Base-by-base conservation (phyloP, 257 asterid species). In the Solanum tacnaense region DNA sequence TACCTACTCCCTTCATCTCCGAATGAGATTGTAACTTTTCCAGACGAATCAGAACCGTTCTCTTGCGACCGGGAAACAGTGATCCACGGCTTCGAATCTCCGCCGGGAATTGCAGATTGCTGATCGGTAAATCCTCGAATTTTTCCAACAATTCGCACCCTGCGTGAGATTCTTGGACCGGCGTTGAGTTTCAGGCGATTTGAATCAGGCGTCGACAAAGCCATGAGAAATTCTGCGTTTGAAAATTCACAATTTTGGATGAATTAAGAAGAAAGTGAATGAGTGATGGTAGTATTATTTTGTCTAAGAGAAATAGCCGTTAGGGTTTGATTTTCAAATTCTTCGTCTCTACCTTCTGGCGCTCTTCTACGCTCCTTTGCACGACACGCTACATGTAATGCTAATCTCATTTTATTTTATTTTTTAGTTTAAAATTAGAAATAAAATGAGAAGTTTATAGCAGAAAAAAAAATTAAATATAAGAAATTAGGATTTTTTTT, bases 61-160 rank as follows among this genome's bases (percentile, higher is more conserved):
- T 89, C 93, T 34, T 88, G 86, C 32, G 91, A 49, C 49, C 91
- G 91, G 25, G 83, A 52, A 4, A 95, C 93, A 67, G 91, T 88
- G 62, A 95, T 89, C 96, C 98, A 93, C 32, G 93, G 91, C 72
- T 88, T 92, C 16, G 92, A 88, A 84, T 88, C 90, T 86, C 38
- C 86, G 83, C 34, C 52, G 62, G 56, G 27, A 41, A 89, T 56
- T 86, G 89, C 92, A 9, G 93, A 92, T 91, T 95, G 94, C 27
- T 68, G 88, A 18, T 86, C 90, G 0, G 93, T 89, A 36, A 91
- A 91, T 29, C 89, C 93, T 90, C 96, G 88, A 13, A 95, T 89
- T 89, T 87, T 95, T 5, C 98, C 98, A 0, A 95, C 84, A 67
- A 96, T 76, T 88, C 97, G 92, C 23, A 93, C 95, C 34, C 87